Percentiles rank a stretch among this genome's conserved stretches.
phyloP scores from a whole-genome alignment of 202 grass and related monocot genomes.

The Musa balbisiana region DNA sequence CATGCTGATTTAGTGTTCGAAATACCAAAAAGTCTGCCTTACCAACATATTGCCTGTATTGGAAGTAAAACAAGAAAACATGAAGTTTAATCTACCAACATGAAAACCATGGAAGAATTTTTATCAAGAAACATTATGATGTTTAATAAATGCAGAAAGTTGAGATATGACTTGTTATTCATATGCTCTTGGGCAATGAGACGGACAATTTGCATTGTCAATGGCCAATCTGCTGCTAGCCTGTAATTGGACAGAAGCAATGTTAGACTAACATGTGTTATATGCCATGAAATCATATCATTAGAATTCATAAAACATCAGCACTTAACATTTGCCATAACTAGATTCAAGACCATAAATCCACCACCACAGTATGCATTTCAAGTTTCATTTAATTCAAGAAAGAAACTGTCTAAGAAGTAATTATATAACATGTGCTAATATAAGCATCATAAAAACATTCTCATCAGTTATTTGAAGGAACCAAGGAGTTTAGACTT shows the following conservation, averaged over 20 bases:
- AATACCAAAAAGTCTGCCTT: conserved; percentile 94
- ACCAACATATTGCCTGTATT: conserved; percentile 81
- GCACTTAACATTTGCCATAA: not conserved
- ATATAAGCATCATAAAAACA: too few relatives aligned
- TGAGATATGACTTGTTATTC: conserved; percentile 72
- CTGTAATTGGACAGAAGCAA: conserved; percentile 32
- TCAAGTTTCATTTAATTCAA: too few relatives aligned
- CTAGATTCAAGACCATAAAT: not conserved
- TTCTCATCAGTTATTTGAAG: too few relatives aligned
- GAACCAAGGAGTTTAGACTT: too few relatives aligned
- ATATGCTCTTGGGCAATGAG: conserved; percentile 96
- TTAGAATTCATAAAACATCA: not conserved
- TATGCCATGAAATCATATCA: not conserved
- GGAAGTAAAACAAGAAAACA: conserved; percentile 27
- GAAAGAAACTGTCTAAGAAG: too few relatives aligned
- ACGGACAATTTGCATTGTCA: conserved; percentile 96
- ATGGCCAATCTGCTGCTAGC: conserved; percentile 85
- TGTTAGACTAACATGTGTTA: not conserved
- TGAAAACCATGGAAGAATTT: conserved; percentile 12
- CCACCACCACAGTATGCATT: not conserved
- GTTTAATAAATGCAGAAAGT: conserved; percentile 21
- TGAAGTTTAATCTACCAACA: conserved; percentile 8
- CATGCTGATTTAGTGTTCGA: conserved; percentile 85
- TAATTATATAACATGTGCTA: too few relatives aligned
- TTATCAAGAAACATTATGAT: conserved; percentile 4